Base-by-base conservation (phyloP, 2,329 filamentous ascomycete genomes). In the Cercospora berteroae region DNA sequence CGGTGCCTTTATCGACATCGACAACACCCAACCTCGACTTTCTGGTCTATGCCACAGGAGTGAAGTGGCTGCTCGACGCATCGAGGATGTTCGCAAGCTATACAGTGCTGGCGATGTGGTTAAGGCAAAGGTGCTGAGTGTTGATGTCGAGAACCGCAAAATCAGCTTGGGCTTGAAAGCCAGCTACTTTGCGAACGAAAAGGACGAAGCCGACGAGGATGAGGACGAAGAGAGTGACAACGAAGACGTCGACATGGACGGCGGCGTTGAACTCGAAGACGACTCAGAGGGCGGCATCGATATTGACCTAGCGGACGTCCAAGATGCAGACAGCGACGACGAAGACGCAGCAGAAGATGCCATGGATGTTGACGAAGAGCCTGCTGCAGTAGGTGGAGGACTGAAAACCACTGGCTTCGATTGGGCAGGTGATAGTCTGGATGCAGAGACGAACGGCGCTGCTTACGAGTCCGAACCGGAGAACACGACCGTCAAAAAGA, bases 101-200 rank as follows among this genome's bases (percentile, higher is more conserved):
- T 98, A 97, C 79, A 90, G 89, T 69, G 92, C 93, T 75, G 95
- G 94, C 12, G 95, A 99, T 79, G 82, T 84, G n/a, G 95, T 99
- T 70, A 98, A 98, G 82, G 94, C 94, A 13, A 91, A 92, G 77
- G 85, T 99, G 16, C 80, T 98, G 60, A 91, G 90, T 74, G 83
- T 99, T 59, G 90, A 98, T 72, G 75, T 82, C 4, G 84, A 89
- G 72, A 90, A 91, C 79, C 89, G 89, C 77, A 89, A 90, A 74
- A 90, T 99, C 73, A 96, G 87, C 73, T 93, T 99, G 74, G 93
- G 94, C 1, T 83, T 99, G 68, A 99, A 98, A 81, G 93, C 95
- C 42, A 96, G 93, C 9, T 93, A 97, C 76, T 94, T 99, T 75
- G 87, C 89, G 67, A 84, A 88, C 63, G 81, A 81, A 27, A 85